Evolutionary conservation across 2,329 filamentous ascomycete species (phyloP).

Genomic region (Pseudofabraea citricarpa): DNA sequence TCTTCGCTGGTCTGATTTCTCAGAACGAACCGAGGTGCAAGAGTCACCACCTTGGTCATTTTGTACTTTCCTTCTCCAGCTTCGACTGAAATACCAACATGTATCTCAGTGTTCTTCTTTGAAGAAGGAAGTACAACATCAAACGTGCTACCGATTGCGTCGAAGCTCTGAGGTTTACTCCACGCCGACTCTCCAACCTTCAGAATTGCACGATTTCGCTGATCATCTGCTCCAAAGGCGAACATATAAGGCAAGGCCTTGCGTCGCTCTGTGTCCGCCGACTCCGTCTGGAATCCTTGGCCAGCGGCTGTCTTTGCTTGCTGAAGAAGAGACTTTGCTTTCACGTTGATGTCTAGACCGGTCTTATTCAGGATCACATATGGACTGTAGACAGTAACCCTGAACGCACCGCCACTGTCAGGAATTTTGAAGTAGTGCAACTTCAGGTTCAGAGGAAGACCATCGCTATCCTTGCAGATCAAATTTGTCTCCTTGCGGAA

Average conservation of each 20-base stretch:
- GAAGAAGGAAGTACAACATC: slow-evolving; percentile 79
- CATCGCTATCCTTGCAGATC: slow-evolving; percentile 78
- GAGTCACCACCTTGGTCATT: slow-evolving; percentile 89
- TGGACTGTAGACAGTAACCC: slow-evolving; percentile 89
- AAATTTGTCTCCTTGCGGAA: slow-evolving; percentile 79
- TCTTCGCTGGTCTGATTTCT: slow-evolving; percentile 91
- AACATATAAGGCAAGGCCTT: slow-evolving; percentile 94
- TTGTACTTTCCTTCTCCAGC: slow-evolving; percentile 98
- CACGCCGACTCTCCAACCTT: slow-evolving; percentile 87
- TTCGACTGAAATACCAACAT: slow-evolving; percentile 82
- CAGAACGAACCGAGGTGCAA: slow-evolving; percentile 87
- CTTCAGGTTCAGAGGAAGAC: slow-evolving; percentile 72
- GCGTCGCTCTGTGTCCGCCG: slow-evolving; percentile 47
- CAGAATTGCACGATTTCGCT: slow-evolving; percentile 82
- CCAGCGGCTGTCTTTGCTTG: slow-evolving; percentile 79
- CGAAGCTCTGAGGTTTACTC: slow-evolving; percentile 98
- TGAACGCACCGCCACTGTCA: slow-evolving; percentile 91
- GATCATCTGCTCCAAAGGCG: slow-evolving; percentile 82
- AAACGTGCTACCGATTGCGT: slow-evolving; percentile 89
- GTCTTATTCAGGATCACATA: slow-evolving; percentile 96
- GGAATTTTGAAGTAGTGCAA: slow-evolving; percentile 90
- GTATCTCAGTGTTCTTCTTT: slow-evolving; percentile 71
- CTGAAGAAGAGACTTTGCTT: slow-evolving; percentile 85
- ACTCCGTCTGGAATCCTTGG: slow-evolving; percentile 56
- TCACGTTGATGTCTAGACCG: slow-evolving; percentile 79